Percentiles rank a stretch among this genome's conserved stretches.
Evolutionary conservation across 257 asterid species (phyloP).

Genomic region (Salvia hispanica): DNA sequence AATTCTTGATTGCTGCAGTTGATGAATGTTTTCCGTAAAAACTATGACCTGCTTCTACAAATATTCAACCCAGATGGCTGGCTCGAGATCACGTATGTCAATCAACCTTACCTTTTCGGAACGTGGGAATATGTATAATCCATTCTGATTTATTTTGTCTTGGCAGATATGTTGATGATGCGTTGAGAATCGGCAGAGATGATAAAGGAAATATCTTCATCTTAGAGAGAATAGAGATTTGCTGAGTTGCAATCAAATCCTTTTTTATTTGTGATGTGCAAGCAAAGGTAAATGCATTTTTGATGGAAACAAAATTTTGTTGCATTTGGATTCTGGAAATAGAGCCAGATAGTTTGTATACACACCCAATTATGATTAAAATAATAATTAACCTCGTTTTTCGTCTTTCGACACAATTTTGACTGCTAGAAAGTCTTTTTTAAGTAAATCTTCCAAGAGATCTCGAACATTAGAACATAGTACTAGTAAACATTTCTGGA

Average conservation of each 20-base stretch:
- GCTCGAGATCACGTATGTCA: conserved; percentile 83
- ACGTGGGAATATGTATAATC: not conserved
- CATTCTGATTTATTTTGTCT: conserved; percentile 15
- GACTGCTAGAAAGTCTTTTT: no score
- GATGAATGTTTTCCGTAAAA: conserved; percentile 86
- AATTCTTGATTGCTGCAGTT: conserved; percentile 47
- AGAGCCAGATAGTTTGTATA: no score
- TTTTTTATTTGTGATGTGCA: not conserved
- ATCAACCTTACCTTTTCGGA: conserved; percentile 28
- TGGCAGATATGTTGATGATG: conserved; percentile 74
- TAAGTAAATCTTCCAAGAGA: no score
- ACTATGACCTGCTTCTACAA: conserved; percentile 68
- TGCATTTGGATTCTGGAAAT: no score
- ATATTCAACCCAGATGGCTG: conserved; percentile 93
- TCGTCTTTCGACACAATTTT: no score
- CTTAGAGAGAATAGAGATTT: conserved; percentile 38
- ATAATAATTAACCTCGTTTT: no score
- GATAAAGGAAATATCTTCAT: conserved; percentile 81
- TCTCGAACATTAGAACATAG: no score
- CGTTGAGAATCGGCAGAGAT: conserved; percentile 83
- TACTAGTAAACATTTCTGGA: no score
- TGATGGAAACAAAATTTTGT: no score
- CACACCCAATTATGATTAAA: no score
- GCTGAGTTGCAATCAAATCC: conserved; percentile 5
- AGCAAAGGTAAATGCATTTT: no score